These are phyloP conservation scores for Paecilomyces sp. DNA, from an alignment of 2,329 filamentous ascomycete species.

Conservation along the genomic window DNA sequence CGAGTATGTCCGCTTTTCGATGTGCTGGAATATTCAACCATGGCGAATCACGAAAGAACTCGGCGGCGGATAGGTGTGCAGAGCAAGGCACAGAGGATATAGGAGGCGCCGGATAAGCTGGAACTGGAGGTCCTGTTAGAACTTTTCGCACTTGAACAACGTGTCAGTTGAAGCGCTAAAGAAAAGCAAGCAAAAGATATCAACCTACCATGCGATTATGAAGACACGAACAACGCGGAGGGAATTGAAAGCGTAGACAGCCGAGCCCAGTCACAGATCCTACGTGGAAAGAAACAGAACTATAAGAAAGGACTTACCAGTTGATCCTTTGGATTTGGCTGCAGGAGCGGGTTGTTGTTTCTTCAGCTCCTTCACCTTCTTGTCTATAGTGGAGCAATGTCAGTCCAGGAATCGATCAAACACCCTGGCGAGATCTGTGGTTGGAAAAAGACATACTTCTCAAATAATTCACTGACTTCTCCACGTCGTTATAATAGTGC, in stretches of 20 bases:
- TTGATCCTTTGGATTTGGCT: constrained; percentile 20
- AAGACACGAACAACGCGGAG: constrained; percentile 1
- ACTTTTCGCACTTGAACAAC: constrained; percentile 21
- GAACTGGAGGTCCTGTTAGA: constrained; percentile 32
- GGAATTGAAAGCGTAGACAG: neutral
- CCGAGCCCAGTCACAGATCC: constrained; percentile 22
- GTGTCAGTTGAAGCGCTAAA: constrained; percentile 22
- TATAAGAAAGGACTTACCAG: constrained; percentile 14
- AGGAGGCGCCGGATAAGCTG: constrained; percentile 19
- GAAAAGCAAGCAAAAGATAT: constrained; percentile 9
- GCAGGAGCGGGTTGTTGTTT: constrained; percentile 20
- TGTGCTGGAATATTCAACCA: constrained; percentile 69
- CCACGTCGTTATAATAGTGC: constrained; percentile 93
- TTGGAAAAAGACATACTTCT: constrained; percentile 45
- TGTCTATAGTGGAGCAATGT: constrained; percentile 13
- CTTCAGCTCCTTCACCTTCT: constrained; percentile 29
- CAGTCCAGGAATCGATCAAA: neutral
- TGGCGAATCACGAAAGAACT: constrained; percentile 76
- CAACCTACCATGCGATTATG: constrained; percentile 5
- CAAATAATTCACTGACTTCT: constrained; percentile 75
- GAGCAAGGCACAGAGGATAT: constrained; percentile 15
- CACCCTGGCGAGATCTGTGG: neutral
- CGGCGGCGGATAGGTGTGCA: constrained; percentile 39
- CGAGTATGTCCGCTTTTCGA: constrained; percentile 56
- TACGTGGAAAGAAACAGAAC: neutral